Evolutionary conservation across 306 rosid species (phyloP), one percentile per base, ranked within the genome.

Genomic region (Dicorynia guianensis): DNA sequence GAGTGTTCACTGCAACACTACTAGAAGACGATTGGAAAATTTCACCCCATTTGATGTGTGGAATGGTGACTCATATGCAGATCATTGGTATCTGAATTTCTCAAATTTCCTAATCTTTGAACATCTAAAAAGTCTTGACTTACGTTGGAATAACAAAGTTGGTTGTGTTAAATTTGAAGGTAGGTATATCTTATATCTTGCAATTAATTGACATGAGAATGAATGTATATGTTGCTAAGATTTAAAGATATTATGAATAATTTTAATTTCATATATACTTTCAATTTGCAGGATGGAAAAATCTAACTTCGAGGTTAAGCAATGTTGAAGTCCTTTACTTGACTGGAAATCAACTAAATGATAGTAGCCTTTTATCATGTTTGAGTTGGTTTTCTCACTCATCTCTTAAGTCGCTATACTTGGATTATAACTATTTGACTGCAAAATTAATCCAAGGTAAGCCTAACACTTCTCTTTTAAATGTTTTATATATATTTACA

Each of bases 341-440:
- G 50, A 40, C 39, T 38, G 0, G 2, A 6, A 70, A 39, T 14
- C 0, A 0, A 8, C 6, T 59, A 1, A 0, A 47, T 15, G 7
- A 6, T n/a, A 3, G 1, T 5, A 8, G 5, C 36, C 0, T 70
- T 13, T 11, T 53, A 12, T 70, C 75, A 39, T 70, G 63, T 8
- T 17, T 70, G 39, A 13, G 5, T 38, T 62, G 47, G 19, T 8
- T 56, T 12, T 39, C 75, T 18, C 14, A 40, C 18, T 39, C 75
- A 38, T 53, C 75, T 70, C 52, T 54, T 7, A 61, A 73, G 40
- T 60, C 61, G 18, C 15, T 61, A 4, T 2, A 34, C 11, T 61
- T 73, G 35, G 0, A 5, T 17, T 0, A 0, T 0, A 19, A 9
- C 4, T 0, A 0, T 0, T 46, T 78, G 9, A 1, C 19, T 0